Base-by-base conservation (phyloP, 495 filamentous ascomycete genomes). In the Trichoderma erinaceum region DNA sequence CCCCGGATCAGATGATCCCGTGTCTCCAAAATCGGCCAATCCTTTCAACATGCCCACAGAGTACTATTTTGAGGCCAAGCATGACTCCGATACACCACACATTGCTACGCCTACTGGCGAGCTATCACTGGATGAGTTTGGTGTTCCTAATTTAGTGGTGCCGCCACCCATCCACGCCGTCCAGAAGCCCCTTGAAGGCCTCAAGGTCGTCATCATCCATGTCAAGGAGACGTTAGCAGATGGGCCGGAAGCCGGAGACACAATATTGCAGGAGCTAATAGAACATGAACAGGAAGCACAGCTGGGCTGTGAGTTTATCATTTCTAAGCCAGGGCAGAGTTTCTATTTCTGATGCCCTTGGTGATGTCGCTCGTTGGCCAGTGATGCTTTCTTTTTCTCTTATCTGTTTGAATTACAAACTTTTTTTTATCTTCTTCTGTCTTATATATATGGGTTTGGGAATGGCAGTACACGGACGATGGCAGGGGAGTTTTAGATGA, bases 291-390 rank as follows among this genome's bases (percentile, higher is more conserved):
- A 78, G 63, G 78, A 81, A 65, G 82, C 83, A 6, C 80, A 81
- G 67, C 69, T 97, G 70, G 96, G 95, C 0, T 94, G 92, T 71
- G 84, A 88, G 68, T 97, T 96, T 79, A 78, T 88, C 10, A 80
- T 97, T 58, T 85, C 88, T 6, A 77, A 79, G 70, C 76, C 79
- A 63, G 89, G 90, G 27, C 77, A 81, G 72, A 75, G 72, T 44
- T 70, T 79, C 44, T 68, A 73, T 11, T 71, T 81, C 0, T 81
- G 64, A 77, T 16, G 18, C n/a, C 18, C 41, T n/a, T 35, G 23
- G 3, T 13, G 56, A 3, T 13, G 56, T 13, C 23, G 11, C 23
- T 32, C n/a, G 25, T 2, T 12, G 8, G 4, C n/a, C n/a, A 4
- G 12, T 11, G 15, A 48, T 48, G 44, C 1, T 2, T 48, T 16